These are phyloP conservation scores for Moesziomyces sp. DNA, from an alignment of 1,284 basidiomycete genomes.

Conservation along the genomic window DNA sequence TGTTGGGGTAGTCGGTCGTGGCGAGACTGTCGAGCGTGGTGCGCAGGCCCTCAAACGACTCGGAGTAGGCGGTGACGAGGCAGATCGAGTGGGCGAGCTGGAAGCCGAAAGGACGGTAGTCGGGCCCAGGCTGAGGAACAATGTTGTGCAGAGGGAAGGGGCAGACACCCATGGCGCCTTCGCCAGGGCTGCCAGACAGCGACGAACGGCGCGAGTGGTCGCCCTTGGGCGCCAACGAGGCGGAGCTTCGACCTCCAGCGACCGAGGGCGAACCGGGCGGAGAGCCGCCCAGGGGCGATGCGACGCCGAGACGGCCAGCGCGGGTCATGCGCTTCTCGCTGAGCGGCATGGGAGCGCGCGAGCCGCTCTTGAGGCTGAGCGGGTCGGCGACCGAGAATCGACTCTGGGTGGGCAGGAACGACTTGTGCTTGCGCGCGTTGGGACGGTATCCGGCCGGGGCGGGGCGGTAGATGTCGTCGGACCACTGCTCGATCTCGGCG, in stretches of 20 bases:
- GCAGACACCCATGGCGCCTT: conserved; percentile 60
- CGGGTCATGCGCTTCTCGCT: conserved; percentile 52
- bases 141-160: conserved; percentile 92
- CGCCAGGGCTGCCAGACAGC: conserved; percentile 49
- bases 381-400: conserved; percentile 70
- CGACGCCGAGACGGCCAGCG: conserved; percentile 47
- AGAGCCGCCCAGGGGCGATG: conserved; percentile 68
- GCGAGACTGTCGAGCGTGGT: conserved; percentile 97
- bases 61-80: conserved; percentile 97
- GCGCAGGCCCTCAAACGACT: conserved; percentile 93
- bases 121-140: conserved; percentile 88
- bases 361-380: conserved; percentile 49
- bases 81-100: conserved; percentile 93
- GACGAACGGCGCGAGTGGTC: conserved; percentile 59
- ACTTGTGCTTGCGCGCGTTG: conserved; percentile 77
- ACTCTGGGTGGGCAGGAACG: conserved; percentile 74
- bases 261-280: conserved; percentile 82
- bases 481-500: conserved; percentile 94
- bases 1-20: conserved; percentile 98
- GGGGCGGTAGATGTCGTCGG: conserved; percentile 92
- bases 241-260: conserved; percentile 82
- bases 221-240: conserved; percentile 73
- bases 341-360: conserved; percentile 31
- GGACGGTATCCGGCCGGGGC: conserved; percentile 92
- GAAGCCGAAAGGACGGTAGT: conserved; percentile 95